Base-by-base conservation (phyloP, 805 yeast genomes). In the Komagataella populi region DNA sequence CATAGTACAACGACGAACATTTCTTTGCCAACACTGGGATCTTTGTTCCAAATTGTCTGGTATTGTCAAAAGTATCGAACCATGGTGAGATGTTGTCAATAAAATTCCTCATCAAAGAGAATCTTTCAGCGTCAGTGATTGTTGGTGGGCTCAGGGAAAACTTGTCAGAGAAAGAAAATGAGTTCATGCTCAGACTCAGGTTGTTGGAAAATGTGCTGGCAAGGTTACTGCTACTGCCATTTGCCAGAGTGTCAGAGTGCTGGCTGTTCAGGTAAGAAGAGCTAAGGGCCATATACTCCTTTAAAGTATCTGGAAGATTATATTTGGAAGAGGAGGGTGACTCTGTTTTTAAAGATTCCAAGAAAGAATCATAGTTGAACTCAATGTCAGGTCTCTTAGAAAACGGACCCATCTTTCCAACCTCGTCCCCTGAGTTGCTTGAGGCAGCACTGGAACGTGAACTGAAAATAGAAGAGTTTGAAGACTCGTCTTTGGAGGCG, bases 251-350 rank as follows among this genome's bases (percentile, higher is more conserved):
- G 39, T 30, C 39, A 14, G 39, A 30, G 39, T 30, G 39, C 14
- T 30, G 39, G 5, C 12, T 30, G 14, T 30, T 30, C n/a, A 30
- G n/a, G 14, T 30, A 10, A 30, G 39, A 30, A 8, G 39, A 30
- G 14, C 66, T 66, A 23, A 70, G 62, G 55, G 63, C 65, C 71
- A 70, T 70, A 52, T 66, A 66, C 53, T 69, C 72, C 48, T 71
- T 59, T 48, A 71, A 59, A 1, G 70, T 67, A 47, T 59, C 55
- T 46, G 66, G 67, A 5, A 70, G 57, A 20, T 66, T 66, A 45
- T 62, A 61, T 48, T 60, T 60, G 30, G 52, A 52, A 47, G 51
- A 54, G 23, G 49, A 36, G 44, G 24, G 23, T 12, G 22, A 43
- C 17, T 50, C 23, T 17, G 17, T 18, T 23, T 44, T 36, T n/a